These are phyloP conservation scores for Carex kokanica DNA, from an alignment of 176 grass and related monocot species.

Conservation along the genomic window DNA sequence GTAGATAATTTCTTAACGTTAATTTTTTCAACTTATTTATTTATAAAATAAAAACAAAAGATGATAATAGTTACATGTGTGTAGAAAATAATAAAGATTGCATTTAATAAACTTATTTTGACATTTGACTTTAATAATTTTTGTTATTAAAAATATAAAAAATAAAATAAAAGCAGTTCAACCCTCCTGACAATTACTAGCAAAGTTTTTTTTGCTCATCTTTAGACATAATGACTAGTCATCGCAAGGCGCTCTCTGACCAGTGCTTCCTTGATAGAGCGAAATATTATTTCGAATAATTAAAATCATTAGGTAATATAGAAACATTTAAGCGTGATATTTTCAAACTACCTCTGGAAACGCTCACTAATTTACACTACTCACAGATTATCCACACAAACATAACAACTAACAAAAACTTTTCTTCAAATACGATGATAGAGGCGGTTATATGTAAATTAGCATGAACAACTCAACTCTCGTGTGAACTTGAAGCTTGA, in stretches of 20 bases:
- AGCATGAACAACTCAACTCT: background rate
- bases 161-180: no score
- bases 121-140: no score
- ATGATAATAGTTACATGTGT: no score
- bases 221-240: background rate
- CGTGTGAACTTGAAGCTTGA: background rate
- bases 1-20: no score
- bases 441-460: background rate
- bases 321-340: background rate
- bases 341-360: background rate
- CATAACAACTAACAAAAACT: background rate
- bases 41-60: no score
- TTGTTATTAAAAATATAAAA: no score
- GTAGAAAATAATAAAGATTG: no score
- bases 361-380: constrained; percentile 4
- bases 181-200: background rate
- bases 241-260: background rate
- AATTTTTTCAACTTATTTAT: no score
- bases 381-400: background rate
- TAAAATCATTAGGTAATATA: background rate
- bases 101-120: no score
- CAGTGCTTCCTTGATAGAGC: background rate
- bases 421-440: background rate
- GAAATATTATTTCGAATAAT: background rate
- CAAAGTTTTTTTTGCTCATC: background rate